A percentile compares a stretch with the other conserved stretches of the same genome.
Conservation (phyloP, 352 stramenopile genomes). For the Phytophthora meadii region DNA sequence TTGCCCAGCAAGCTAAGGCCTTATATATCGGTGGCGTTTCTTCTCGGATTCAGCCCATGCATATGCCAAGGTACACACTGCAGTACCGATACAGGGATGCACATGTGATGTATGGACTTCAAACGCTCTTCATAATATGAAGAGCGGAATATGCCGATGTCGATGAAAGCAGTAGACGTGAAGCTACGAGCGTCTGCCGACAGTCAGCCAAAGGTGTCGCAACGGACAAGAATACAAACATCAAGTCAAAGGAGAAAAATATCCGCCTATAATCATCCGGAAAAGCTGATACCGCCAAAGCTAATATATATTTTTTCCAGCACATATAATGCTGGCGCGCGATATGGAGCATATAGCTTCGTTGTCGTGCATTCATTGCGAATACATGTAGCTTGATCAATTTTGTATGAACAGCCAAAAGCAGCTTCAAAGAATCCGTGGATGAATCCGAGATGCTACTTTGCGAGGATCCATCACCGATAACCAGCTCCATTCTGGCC, state of each 20-base stretch:
- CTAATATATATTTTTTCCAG: neutral
- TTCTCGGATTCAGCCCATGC: neutral
- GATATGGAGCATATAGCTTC: too few relatives aligned
- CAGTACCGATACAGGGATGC: too few relatives aligned
- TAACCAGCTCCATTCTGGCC: too few relatives aligned
- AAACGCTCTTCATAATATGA: neutral
- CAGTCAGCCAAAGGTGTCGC: constrained; percentile 13
- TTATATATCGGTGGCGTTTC: neutral
- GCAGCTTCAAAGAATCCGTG: too few relatives aligned
- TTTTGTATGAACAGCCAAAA: too few relatives aligned
- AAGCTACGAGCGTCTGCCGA: neutral
- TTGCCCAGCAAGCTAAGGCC: neutral
- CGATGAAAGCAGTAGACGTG: neutral
- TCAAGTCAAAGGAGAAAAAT: constrained; percentile 11
- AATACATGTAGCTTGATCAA: too few relatives aligned
- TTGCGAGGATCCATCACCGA: too few relatives aligned
- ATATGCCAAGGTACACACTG: neutral
- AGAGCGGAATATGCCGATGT: constrained; percentile 7
- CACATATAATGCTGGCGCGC: too few relatives aligned
- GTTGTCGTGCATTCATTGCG: too few relatives aligned
- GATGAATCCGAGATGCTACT: too few relatives aligned
- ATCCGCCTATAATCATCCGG: constrained; percentile 9
- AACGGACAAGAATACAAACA: constrained; percentile 9
- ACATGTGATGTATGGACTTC: too few relatives aligned
- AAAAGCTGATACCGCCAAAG: neutral